Base-by-base conservation (phyloP, 306 rosid species). In the Cucurbita moschata region DNA sequence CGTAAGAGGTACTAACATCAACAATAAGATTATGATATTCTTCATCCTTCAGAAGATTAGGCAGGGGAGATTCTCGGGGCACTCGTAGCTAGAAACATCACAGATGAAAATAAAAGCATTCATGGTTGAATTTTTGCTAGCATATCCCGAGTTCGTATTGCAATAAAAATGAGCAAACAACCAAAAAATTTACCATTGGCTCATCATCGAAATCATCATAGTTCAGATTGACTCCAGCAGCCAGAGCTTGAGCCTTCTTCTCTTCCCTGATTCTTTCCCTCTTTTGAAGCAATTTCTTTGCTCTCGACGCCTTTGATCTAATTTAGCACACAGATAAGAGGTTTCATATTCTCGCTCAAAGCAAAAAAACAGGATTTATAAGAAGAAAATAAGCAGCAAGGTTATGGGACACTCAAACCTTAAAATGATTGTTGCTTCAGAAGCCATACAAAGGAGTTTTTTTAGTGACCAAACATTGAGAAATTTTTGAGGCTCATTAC, bases 201-300 rank as follows among this genome's bases (percentile, higher is more conserved):
- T 88, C 97, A 67, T 86, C 83, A 79, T 86, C 97, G 58, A 96
- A 87, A 79, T 83, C 89, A 80, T 90, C 94, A 79, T 89, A 83
- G 74, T 76, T 75, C 94, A 90, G 86, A 71, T 82, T 84, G 69
- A 81, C 77, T 86, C 98, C 97, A 39, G 84, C 77, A 75, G 89
- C 98, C 82, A 83, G 73, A 58, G 96, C 93, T 84, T 82, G 81
- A 4, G 96, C 94, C 76, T 82, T 90, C 74, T 60, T 79, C 79
- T 84, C 88, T 81, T 88, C 97, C 81, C 82, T 90, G 72, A 78
- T 44, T 56, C 79, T 82, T 65, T 81, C 94, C 85, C 81, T 88
- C 80, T 86, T 86, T 77, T 83, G 84, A 26, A 93, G 97, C 83
- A 79, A 52, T 85, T 53, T 86, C 84, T 63, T 90, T 19, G 96